phyloP scores from a whole-genome alignment of 1,139 yeast species.

The Kurtzmaniella quercitrusa region DNA sequence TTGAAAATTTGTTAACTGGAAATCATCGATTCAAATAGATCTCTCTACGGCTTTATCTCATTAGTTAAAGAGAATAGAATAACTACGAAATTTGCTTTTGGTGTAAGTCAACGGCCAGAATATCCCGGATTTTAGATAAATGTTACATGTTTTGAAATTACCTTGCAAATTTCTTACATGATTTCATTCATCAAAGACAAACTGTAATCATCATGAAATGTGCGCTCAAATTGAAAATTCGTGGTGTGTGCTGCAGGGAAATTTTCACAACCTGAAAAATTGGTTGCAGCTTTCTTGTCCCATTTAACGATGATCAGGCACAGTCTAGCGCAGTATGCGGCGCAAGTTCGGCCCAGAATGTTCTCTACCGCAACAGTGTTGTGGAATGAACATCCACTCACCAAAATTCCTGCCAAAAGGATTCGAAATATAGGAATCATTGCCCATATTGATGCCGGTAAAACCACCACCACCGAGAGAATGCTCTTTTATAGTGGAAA shows the following conservation, averaged over 20 bases:
- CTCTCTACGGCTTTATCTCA: too few species aligned
- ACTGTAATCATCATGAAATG: background rate
- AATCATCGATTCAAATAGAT: too few species aligned
- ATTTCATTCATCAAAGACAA: too few species aligned
- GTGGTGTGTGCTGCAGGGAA: background rate
- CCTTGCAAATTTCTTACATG: too few species aligned
- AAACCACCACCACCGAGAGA: constrained; percentile 86
- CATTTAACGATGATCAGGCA: background rate
- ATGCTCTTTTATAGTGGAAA: constrained; percentile 87
- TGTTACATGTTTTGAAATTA: too few species aligned
- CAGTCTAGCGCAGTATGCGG: background rate
- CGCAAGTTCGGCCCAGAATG: background rate
- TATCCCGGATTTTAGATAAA: too few species aligned
- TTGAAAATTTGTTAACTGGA: too few species aligned
- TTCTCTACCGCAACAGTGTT: background rate
- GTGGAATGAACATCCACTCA: constrained; percentile 17
- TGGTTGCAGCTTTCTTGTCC: background rate
- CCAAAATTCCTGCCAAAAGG: constrained; percentile 24
- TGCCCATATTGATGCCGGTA: constrained; percentile 90
- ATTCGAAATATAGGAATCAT: constrained; percentile 76
- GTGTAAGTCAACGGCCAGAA: too few species aligned
- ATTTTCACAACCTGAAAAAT: background rate
- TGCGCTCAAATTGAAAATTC: background rate
- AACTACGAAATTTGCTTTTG: too few species aligned
- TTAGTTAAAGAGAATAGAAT: too few species aligned